Percentiles rank a stretch among this genome's conserved stretches.
These are phyloP conservation scores for Paulownia fortunei DNA, from an alignment of 257 asterid genomes.

Conservation along the genomic window DNA sequence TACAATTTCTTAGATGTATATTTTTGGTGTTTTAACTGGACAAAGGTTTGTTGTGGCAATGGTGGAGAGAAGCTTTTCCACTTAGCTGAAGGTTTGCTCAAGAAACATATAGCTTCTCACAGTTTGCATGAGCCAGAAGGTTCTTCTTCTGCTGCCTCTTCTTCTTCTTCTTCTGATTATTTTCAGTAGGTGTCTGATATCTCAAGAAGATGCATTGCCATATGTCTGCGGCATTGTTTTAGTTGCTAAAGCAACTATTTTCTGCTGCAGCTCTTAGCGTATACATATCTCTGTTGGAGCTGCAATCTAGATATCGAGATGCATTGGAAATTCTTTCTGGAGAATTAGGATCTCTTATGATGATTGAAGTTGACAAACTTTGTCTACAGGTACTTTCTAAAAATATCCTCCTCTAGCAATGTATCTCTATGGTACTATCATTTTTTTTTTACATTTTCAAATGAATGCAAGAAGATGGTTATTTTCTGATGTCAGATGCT, in stretches of 20 bases:
- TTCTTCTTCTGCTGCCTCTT: too few relatives aligned
- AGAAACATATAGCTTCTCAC: slow-evolving; percentile 91
- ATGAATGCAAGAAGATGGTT: not conserved
- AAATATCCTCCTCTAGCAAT: slow-evolving; percentile 31
- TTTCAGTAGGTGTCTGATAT: slow-evolving; percentile 29
- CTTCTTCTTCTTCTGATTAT: slow-evolving; percentile 33
- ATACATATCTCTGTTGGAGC: slow-evolving; percentile 87
- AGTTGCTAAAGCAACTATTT: slow-evolving; percentile 44
- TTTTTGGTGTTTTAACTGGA: slow-evolving; percentile 37
- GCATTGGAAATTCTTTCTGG: slow-evolving; percentile 91
- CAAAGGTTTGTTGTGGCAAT: slow-evolving; percentile 81
- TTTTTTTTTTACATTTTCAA: not conserved
- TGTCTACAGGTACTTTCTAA: slow-evolving; percentile 81
- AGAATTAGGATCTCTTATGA: slow-evolving; percentile 87
- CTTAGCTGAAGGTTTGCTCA: slow-evolving; percentile 94
- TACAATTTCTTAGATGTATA: too few relatives aligned
- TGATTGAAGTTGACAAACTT: slow-evolving; percentile 90
- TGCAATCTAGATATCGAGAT: slow-evolving; percentile 75
- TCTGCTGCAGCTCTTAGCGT: slow-evolving; percentile 89
- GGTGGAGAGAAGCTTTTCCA: slow-evolving; percentile 79
- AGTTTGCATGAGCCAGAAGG: slow-evolving; percentile 98
- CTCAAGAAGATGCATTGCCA: slow-evolving; percentile 22
- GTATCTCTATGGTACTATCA: not conserved
- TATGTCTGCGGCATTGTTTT: slow-evolving; percentile 22
- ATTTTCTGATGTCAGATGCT: too few relatives aligned